Percentiles rank a stretch among this genome's conserved stretches.
Evolutionary conservation across 257 asterid species (phyloP).

Genomic region (Schizonepeta tenuifolia): DNA sequence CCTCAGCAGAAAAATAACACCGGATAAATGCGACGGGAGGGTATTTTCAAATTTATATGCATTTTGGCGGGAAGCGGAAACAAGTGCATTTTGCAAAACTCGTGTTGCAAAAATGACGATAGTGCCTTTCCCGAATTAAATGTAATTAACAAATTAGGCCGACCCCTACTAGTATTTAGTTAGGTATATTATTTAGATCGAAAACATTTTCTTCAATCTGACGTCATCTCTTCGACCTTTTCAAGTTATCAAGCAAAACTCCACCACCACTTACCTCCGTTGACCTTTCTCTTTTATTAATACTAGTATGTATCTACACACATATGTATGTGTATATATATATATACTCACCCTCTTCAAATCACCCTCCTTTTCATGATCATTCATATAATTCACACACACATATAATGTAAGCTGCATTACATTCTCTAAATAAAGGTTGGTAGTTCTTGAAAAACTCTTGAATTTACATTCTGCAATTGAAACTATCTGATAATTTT

Average conservation of each 20-base stretch:
- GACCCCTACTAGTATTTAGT: neutral
- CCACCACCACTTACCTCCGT: constrained; percentile 40
- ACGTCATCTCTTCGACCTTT: constrained; percentile 35
- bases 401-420: neutral
- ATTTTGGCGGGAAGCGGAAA: neutral
- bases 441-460: constrained; percentile 4
- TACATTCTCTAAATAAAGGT: neutral
- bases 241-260: constrained; percentile 40
- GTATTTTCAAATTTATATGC: neutral
- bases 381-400: neutral
- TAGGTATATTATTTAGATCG: neutral
- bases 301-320: neutral
- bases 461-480: neutral
- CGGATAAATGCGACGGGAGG: neutral
- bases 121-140: neutral
- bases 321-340: neutral
- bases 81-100: neutral
- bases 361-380: too few species aligned
- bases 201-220: constrained; percentile 19
- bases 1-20: neutral
- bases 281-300: constrained; percentile 37
- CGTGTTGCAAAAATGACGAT: too few species aligned
- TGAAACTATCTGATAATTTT: neutral
- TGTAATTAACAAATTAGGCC: neutral
- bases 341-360: neutral